Evolutionary conservation across 345 rosid species (phyloP).

Genomic region (Salix dunnii): DNA sequence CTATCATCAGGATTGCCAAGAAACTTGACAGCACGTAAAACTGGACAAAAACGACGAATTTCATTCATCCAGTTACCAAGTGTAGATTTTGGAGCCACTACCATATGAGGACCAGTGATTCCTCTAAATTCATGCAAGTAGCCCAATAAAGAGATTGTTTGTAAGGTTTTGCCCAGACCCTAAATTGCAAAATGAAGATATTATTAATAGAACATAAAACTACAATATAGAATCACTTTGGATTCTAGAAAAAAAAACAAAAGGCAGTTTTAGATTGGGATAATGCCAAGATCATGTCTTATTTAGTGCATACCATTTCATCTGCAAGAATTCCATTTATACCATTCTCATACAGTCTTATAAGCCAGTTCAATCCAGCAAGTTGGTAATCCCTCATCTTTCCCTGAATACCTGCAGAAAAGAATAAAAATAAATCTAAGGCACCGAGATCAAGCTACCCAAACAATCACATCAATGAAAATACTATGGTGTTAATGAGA

Average conservation of each 20-base stretch:
- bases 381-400: constrained; percentile 98
- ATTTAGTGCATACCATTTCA: constrained; percentile 63
- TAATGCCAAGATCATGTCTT: not conserved
- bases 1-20: constrained; percentile 99
- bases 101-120: constrained; percentile 99
- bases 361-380: constrained; percentile 97
- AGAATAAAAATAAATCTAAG: not conserved
- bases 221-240: not conserved
- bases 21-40: constrained; percentile 85
- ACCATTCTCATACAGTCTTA: constrained; percentile 91
- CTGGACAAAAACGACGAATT: constrained; percentile 93
- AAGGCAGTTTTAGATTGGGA: not conserved
- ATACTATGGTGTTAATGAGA: not conserved
- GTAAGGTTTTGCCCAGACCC: constrained; percentile 99
- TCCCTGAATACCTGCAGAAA: constrained; percentile 75
- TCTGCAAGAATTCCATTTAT: constrained; percentile 96
- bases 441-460: not conserved
- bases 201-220: not conserved
- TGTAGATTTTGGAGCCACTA: constrained; percentile 99
- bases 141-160: constrained; percentile 90
- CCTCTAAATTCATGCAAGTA: constrained; percentile 93
- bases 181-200: constrained; percentile 23
- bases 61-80: constrained; percentile 99
- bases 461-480: not conserved
- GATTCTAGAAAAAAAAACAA: not conserved